These are phyloP conservation scores for Nelumbo lutea DNA, from an alignment of 164 flowering plant genomes.

Conservation along the genomic window DNA sequence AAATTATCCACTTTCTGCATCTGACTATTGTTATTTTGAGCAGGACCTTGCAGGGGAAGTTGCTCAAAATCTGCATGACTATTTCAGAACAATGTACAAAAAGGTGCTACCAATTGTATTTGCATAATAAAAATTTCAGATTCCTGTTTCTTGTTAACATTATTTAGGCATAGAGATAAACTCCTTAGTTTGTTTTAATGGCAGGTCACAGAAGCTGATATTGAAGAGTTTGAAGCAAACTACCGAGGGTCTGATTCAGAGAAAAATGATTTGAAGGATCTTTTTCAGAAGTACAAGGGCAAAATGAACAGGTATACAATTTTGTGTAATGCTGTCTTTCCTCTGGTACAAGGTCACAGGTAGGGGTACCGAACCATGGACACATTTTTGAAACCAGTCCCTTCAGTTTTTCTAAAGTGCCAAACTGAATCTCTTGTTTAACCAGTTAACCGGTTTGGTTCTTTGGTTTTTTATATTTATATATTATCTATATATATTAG, in stretches of 20 bases:
- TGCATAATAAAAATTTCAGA: neutral
- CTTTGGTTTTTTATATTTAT: too few species aligned
- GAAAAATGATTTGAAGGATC: constrained; percentile 70
- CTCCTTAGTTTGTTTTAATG: neutral
- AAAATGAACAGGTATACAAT: constrained; percentile 72
- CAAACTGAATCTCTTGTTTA: too few species aligned
- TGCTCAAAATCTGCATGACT: constrained; percentile 57
- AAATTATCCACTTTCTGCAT: neutral
- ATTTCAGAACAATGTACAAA: constrained; percentile 72
- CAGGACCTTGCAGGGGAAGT: constrained; percentile 91
- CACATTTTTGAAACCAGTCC: too few species aligned
- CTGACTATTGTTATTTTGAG: neutral
- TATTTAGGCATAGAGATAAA: too few species aligned
- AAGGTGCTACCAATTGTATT: constrained; percentile 43
- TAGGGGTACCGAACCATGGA: too few species aligned
- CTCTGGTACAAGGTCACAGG: neutral
- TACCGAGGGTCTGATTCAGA: constrained; percentile 95
- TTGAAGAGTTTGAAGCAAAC: constrained; percentile 91
- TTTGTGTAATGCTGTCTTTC: neutral
- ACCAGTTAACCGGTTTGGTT: too few species aligned
- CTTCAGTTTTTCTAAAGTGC: too few species aligned
- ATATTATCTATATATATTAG: too few species aligned
- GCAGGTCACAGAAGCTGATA: constrained; percentile 89
- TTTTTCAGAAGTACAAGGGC: constrained; percentile 75
- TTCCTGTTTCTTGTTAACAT: neutral